Base-by-base conservation (phyloP, 768 basidiomycete species). In the Pisolithus microcarpus region DNA sequence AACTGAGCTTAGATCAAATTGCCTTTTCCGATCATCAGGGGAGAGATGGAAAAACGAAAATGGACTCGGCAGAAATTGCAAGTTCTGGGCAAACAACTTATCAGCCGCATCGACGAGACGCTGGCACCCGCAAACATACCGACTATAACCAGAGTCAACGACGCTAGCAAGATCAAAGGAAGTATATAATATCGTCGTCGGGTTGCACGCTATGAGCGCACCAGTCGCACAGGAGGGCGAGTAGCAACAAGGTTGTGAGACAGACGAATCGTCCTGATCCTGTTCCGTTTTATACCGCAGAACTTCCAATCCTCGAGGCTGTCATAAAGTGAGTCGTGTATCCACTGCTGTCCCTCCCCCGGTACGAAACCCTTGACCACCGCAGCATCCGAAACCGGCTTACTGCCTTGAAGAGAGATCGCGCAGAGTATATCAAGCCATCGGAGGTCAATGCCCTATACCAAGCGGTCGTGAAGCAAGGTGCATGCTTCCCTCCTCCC, bases 401-500 rank as follows among this genome's bases (percentile, higher is more conserved):
- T 44, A 95, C 94, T 7, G 93, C 84, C 10, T 81, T 94, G 66
- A 93, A 93, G 79, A 88, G 92, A 75, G 85, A 95, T 65, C 82
- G 91, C 43, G 91, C 81, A 37, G 87, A 90, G 58, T 97, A 87
- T 73, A 90, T 96, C 68, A 91, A 92, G 61, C 79, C 93, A 7
- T 84, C 89, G 53, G 95, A 93, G 75, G 95, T 97, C 45, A 86
- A 94, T 67, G 77, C 81, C 38, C 84, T 98, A 53, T 98, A 98
- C 75, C 89, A 91, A 55, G 79, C 84, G 3, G 87, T 96, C 55
- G 87, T 98, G 52, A 91, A 92, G 65, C 92, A 97, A 79, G 89
- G 94, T 91, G 40, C 43, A 47, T 54, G 78, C 63, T 18, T 21
- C 46, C 24, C 26, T 10, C 16, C 5, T 44, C 38, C 37, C 19